Conservation (phyloP, 441 rosid genomes). For the Arabidopsis lyrata region DNA sequence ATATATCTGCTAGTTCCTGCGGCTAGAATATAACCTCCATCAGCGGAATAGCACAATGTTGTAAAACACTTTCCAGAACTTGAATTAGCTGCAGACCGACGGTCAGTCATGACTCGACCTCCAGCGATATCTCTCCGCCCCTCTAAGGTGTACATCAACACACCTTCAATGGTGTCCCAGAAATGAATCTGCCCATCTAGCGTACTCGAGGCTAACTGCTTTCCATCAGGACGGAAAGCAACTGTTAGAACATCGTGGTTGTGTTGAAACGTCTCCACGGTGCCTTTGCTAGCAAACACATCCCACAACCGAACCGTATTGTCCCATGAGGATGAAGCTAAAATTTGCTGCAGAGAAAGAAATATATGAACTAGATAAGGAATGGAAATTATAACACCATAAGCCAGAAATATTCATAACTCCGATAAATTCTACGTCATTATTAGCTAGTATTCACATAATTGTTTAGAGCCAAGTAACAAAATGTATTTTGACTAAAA, state of each 20-base stretch:
- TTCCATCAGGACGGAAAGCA: constrained; percentile 96
- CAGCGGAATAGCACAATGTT: constrained; percentile 91
- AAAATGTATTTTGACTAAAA: neutral
- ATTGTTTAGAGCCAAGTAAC: neutral
- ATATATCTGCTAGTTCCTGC: constrained; percentile 97
- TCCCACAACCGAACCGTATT: constrained; percentile 92
- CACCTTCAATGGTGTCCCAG: constrained; percentile 95
- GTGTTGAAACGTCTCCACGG: constrained; percentile 87
- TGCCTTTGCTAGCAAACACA: constrained; percentile 93
- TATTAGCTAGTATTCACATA: constrained; percentile 10
- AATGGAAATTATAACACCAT: constrained; percentile 20
- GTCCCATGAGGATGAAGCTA: constrained; percentile 99
- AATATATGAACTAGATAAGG: constrained; percentile 13
- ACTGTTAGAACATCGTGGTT: constrained; percentile 92
- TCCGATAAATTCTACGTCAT: neutral
- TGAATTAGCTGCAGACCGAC: constrained; percentile 92
- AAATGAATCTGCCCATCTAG: constrained; percentile 95
- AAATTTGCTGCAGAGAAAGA: constrained; percentile 62
- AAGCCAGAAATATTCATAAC: constrained; percentile 17
- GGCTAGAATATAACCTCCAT: constrained; percentile 92
- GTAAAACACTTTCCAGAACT: constrained; percentile 95
- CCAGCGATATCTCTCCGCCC: constrained; percentile 98
- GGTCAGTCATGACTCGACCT: constrained; percentile 92
- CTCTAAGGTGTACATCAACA: constrained; percentile 91
- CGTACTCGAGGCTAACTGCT: constrained; percentile 90